Evolutionary conservation across 2,329 filamentous ascomycete species (phyloP).

Genomic region (Calonectria honghensis): DNA sequence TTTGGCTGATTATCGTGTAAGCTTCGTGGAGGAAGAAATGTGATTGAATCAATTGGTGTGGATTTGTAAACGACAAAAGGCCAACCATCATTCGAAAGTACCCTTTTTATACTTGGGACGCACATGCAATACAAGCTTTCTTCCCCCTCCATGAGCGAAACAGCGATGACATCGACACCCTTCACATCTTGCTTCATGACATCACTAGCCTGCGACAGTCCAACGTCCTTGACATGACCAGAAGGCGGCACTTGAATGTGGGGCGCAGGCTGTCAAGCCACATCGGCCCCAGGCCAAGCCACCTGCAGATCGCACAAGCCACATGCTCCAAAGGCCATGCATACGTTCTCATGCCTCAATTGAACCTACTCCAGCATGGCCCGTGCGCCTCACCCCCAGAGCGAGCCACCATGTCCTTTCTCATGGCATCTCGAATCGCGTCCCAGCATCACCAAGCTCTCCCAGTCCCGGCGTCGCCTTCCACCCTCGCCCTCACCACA

Average conservation of each 20-base stretch:
- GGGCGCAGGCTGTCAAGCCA: conserved; percentile 16
- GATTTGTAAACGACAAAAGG: conserved; percentile 17
- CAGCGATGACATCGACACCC: conserved; percentile 55
- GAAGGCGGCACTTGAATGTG: conserved; percentile 28
- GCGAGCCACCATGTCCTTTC: conserved; percentile 56
- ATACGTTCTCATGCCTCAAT: conserved; percentile 32
- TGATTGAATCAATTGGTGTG: conserved; percentile 2
- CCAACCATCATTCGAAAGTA: neutral
- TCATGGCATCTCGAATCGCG: conserved; percentile 31
- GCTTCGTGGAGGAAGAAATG: conserved; percentile 4
- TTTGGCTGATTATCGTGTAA: conserved; percentile 35
- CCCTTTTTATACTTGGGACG: conserved; percentile 44
- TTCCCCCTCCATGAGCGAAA: conserved; percentile 38
- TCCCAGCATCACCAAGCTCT: conserved; percentile 35
- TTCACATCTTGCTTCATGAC: conserved; percentile 50
- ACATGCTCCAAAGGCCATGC: conserved; percentile 12
- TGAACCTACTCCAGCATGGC: conserved; percentile 36
- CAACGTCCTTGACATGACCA: conserved; percentile 3
- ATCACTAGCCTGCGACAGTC: conserved; percentile 47
- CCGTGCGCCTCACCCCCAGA: conserved; percentile 39
- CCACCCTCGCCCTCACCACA: conserved; percentile 6
- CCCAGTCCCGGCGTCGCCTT: conserved; percentile 4
- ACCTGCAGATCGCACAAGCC: conserved; percentile 21
- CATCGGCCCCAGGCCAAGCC: neutral
- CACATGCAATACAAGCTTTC: conserved; percentile 14